Base-by-base conservation (phyloP, 306 rosid species). In the Medicago arabica region DNA sequence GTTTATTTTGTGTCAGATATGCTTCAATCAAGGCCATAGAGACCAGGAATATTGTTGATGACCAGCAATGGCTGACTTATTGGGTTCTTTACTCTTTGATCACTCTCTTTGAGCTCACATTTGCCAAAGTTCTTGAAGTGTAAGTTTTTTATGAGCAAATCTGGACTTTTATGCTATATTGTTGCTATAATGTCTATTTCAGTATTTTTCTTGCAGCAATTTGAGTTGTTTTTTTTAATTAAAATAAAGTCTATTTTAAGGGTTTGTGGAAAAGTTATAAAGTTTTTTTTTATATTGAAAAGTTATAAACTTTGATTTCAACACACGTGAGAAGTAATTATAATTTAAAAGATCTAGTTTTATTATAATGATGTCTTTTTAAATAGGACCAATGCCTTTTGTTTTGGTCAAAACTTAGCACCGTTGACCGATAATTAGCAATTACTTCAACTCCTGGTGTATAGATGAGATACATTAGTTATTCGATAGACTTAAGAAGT, bases 31-130 rank as follows among this genome's bases (percentile, higher is more conserved):
- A 55, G 79, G 99, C 99, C 31, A 95, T 95, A 76, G 97, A 95
- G 88, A 95, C 88, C 40, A 86, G 67, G 80, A 92, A 97, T 49
- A 85, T 65, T 9, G 70, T 78, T 11, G 97, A 95, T 78, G 97
- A 95, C 60, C 93, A 95, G 25, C 97, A 95, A 78, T 95, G 99
- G 99, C 97, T 95, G 5, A 95, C 99, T 0, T 95, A 95, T 80
- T 95, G 97, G 97, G 96, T 92, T 81, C 88, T 95, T 13, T 95
- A 95, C 72, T 95, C 99, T 67, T 72, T 95, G 50, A 86, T 89
- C 28, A 90, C 97, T 43, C 89, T 95, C 77, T 90, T 95, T 0
- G 99, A 95, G 88, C 96, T 95, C 78, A 95, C 99, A 13, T 92
- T 95, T 74, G 88, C 97, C 81, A 92, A 88, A 86, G 80, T 89